Percentiles rank a stretch among this genome's conserved stretches.
Evolutionary conservation across 805 yeast genomes (phyloP).

Genomic region (Kodamaea kaohsiungensis): DNA sequence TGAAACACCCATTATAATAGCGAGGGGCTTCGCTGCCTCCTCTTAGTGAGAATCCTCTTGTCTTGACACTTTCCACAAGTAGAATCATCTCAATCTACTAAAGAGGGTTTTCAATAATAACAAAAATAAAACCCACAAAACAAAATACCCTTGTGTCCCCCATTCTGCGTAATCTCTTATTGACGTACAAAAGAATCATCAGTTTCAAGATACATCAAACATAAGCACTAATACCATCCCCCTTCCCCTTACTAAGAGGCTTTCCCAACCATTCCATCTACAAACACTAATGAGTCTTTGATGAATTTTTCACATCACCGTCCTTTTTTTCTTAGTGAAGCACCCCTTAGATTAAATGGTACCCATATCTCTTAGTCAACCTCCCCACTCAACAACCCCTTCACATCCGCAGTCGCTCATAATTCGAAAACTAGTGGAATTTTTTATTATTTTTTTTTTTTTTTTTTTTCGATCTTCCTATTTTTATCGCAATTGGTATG

Average conservation of each 20-base stretch:
- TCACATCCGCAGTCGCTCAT: conserved; percentile 1
- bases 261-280: not conserved
- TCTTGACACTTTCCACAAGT: not conserved
- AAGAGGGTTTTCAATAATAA: not conserved
- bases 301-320: not conserved
- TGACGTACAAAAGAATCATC: not conserved
- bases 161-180: not conserved
- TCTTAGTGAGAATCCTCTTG: not conserved
- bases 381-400: not conserved
- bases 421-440: not conserved
- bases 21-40: not conserved
- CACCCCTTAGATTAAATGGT: not conserved
- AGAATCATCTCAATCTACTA: not conserved
- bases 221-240: not conserved
- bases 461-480: not conserved
- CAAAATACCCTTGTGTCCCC: not conserved
- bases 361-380: not conserved
- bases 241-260: not conserved
- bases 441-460: not conserved
- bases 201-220: not conserved
- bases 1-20: not conserved
- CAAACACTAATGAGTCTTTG: not conserved
- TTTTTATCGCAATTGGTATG: not conserved
- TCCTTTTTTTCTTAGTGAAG: not conserved
- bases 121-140: not conserved